Conservation (phyloP, 768 basidiomycete species). For the Pleurotus citrinopileatus region DNA sequence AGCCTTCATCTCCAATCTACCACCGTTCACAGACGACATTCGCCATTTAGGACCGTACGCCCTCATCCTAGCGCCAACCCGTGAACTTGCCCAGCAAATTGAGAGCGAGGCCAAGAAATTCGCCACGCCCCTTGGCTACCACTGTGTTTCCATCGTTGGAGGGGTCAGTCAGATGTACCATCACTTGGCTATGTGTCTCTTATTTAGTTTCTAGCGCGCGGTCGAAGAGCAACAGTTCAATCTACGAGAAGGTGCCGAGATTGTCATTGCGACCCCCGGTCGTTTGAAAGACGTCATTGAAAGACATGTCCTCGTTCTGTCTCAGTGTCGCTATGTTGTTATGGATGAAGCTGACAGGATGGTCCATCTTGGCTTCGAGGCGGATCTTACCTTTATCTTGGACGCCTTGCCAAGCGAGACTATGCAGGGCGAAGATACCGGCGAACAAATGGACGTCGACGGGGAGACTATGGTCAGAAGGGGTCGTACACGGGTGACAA, state of each 20-base stretch:
- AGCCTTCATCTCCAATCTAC: constrained; percentile 85
- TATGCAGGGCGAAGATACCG: constrained; percentile 81
- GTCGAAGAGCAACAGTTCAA: constrained; percentile 99
- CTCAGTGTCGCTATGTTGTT: constrained; percentile 97
- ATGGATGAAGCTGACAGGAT: constrained; percentile 99
- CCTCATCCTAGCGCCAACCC: constrained; percentile 93
- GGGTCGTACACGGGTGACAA: constrained; percentile 88
- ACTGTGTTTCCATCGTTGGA: constrained; percentile 97
- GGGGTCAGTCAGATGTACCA: constrained; percentile 53
- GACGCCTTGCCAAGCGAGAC: constrained; percentile 87
- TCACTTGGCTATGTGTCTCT: constrained; percentile 9
- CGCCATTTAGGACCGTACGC: constrained; percentile 93
- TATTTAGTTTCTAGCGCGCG: constrained; percentile 53
- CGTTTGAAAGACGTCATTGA: constrained; percentile 98
- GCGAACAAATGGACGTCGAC: constrained; percentile 78
- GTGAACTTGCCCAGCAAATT: constrained; percentile 97
- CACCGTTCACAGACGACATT: constrained; percentile 87
- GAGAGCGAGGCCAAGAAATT: constrained; percentile 92
- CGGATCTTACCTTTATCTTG: constrained; percentile 90
- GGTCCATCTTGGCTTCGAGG: constrained; percentile 97
- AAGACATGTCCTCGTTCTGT: constrained; percentile 90
- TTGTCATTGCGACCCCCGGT: constrained; percentile 98
- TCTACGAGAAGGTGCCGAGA: constrained; percentile 96
- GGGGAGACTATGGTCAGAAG: constrained; percentile 65
- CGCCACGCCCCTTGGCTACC: constrained; percentile 85